Percentiles rank a stretch among this genome's conserved stretches.
These are phyloP conservation scores for Phytophthora kernoviae DNA, from an alignment of 352 stramenopile genomes.

Conservation along the genomic window DNA sequence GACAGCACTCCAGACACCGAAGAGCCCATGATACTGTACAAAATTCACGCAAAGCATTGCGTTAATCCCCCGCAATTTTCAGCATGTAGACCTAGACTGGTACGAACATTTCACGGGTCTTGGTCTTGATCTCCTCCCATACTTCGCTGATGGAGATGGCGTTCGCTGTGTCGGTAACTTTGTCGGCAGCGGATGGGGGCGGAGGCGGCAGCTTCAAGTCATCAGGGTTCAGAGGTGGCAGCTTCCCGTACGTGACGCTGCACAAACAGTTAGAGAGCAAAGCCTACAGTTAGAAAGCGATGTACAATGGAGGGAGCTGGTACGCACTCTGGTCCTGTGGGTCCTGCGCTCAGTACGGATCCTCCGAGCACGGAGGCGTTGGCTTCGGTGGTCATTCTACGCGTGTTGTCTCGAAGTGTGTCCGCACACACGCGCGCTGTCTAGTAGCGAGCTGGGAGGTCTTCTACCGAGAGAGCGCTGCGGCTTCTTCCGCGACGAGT, in stretches of 20 bases:
- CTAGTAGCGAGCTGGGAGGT: conserved; percentile 13
- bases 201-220: conserved; percentile 84
- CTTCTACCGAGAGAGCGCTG: conserved; percentile 11
- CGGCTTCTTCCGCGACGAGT: conserved; percentile 12
- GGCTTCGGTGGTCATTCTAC: conserved; percentile 39
- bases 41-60: not conserved
- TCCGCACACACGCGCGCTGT: conserved; percentile 29
- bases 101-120: conserved; percentile 77
- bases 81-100: too few relatives aligned
- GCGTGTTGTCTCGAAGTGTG: conserved; percentile 30
- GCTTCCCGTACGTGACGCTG: conserved; percentile 75
- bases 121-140: conserved; percentile 86
- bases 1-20: conserved; percentile 81
- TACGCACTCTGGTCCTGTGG: conserved; percentile 62
- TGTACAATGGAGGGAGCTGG: not conserved
- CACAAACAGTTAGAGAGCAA: not conserved
- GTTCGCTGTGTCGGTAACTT: conserved; percentile 62
- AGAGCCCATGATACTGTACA: conserved; percentile 71
- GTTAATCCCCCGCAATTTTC: conserved; percentile 2
- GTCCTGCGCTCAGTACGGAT: conserved; percentile 63
- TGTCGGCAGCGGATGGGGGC: conserved; percentile 74
- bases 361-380: conserved; percentile 63
- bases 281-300: not conserved
- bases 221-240: conserved; percentile 84
- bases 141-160: conserved; percentile 84